Base-by-base conservation (phyloP, 1,284 basidiomycete genomes). In the Heterobasidion irregulare region DNA sequence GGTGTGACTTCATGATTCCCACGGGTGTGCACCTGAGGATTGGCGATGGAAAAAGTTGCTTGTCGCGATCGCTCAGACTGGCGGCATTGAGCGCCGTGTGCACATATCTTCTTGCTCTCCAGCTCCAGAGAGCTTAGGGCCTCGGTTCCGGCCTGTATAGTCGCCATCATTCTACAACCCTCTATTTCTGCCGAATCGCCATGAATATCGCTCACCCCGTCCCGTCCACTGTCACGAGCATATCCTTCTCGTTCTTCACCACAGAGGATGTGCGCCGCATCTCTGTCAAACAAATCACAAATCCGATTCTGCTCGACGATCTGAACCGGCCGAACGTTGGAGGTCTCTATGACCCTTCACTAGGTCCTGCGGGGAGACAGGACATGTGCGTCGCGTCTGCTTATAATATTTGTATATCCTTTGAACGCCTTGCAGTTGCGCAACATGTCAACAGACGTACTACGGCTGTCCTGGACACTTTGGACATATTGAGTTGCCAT, bases 401-500 rank as follows among this genome's bases (percentile, higher is more conserved):
- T 33, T 52, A 54, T 50, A 54, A 59, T 46, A 44, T 46, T 13
- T 34, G 45, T 7, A 49, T 26, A 33, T 18, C 33, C 8, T 8
- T 36, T 45, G 50, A 48, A 50, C 50, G 48, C 36, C 46, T n/a
- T 57, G 43, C 67, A 98, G 95, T 59, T 99, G 97, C 71, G 77
- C 89, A 62, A 98, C 97, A 71, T 99, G 97, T 70, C 86, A 83
- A 56, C 81, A 96, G 62, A 91, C 85, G 51, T 94, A 92, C 65
- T 98, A 89, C 72, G 86, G 88, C 58, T 99, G 97, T 70, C 96
- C 97, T 0, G 97, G 97, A 7, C 97, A 99, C 72, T 99, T 92
- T 75, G 97, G 97, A n/a, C 97, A 99, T 72, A 96, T 99, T 62
- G 94, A 98, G 64, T 83, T 99, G 6, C 94, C 97, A 9, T 82